Evolutionary conservation across 441 rosid genomes (phyloP).

Genomic region (Erysimum cheiri): DNA sequence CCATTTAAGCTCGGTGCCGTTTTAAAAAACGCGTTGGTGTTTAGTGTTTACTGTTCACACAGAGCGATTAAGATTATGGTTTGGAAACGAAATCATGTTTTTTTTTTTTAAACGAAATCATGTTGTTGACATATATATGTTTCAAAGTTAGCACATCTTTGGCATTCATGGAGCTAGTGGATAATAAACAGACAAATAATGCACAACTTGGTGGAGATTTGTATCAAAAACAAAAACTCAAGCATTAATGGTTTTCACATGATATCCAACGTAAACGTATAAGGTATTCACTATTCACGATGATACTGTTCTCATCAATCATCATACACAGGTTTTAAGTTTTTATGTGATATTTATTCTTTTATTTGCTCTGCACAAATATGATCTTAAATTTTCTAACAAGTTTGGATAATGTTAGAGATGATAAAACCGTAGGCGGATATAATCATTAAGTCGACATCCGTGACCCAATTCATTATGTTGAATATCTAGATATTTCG

Average conservation of each 20-base stretch:
- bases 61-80: neutral
- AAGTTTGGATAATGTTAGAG: conserved; percentile 20
- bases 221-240: neutral
- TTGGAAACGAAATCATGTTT: too few relatives aligned
- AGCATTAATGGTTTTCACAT: conserved; percentile 21
- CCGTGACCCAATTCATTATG: neutral
- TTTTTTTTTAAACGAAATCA: neutral
- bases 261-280: conserved; percentile 4
- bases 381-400: neutral
- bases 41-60: neutral
- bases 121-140: neutral
- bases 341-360: neutral
- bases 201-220: neutral
- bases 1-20: neutral
- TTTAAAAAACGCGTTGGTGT: neutral
- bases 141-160: neutral
- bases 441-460: conserved; percentile 19
- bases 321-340: neutral
- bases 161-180: neutral
- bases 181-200: too few relatives aligned
- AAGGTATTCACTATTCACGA: conserved; percentile 9
- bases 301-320: neutral
- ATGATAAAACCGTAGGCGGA: neutral
- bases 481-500: neutral
- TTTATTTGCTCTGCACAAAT: neutral